phyloP scores from a whole-genome alignment of 1,284 basidiomycete species.

The Entoloma clypeatum region DNA sequence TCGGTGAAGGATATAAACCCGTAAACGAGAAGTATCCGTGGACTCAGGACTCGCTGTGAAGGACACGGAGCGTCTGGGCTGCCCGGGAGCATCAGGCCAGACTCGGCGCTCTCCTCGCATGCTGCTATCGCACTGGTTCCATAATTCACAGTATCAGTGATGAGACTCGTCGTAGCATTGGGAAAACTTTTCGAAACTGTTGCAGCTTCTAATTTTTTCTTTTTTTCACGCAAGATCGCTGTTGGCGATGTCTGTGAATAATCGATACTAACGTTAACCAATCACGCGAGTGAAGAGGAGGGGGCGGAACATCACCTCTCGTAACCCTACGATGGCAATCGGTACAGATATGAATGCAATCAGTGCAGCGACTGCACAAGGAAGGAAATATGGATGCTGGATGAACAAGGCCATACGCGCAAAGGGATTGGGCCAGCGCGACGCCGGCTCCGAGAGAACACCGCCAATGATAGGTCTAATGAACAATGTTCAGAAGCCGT shows the following conservation, averaged over 20 bases:
- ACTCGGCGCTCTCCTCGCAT: too few relatives aligned
- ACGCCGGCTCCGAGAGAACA: slow-evolving; percentile 40
- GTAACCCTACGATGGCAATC: slow-evolving; percentile 25
- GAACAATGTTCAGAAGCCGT: not conserved
- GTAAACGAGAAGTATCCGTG: slow-evolving; percentile 30
- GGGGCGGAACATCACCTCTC: slow-evolving; percentile 34
- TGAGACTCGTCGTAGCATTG: too few relatives aligned
- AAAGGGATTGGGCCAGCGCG: slow-evolving; percentile 41
- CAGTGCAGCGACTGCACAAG: slow-evolving; percentile 43
- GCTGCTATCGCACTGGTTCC: too few relatives aligned
- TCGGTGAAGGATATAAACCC: slow-evolving; percentile 33
- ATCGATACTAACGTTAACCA: too few relatives aligned
- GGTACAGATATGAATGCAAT: slow-evolving; percentile 23
- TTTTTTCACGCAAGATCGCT: slow-evolving; percentile 11
- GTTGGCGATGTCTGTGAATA: slow-evolving; percentile 20
- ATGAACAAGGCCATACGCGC: slow-evolving; percentile 38
- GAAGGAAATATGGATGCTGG: slow-evolving; percentile 51
- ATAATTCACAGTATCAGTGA: too few relatives aligned
- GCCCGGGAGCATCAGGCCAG: too few relatives aligned
- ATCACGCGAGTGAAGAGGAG: too few relatives aligned
- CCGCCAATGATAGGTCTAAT: slow-evolving; percentile 46
- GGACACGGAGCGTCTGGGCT: slow-evolving; percentile 17
- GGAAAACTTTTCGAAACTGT: too few relatives aligned
- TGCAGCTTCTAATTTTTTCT: too few relatives aligned
- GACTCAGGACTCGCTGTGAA: slow-evolving; percentile 28